Base-by-base conservation (phyloP, 192 early-diverging fungal genomes). In the Physocladia obscura region DNA sequence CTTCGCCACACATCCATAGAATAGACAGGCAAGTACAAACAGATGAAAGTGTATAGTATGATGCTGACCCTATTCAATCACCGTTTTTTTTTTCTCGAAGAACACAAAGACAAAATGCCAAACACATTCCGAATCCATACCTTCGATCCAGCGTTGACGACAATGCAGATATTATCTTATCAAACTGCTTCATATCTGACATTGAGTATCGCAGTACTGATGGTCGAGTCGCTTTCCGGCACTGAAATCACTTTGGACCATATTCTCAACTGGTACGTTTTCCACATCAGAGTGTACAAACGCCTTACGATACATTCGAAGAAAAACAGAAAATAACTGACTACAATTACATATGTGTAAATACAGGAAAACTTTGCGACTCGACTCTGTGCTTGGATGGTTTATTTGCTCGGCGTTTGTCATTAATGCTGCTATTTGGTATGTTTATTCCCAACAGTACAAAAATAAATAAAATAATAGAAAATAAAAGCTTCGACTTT, bases 131-230 rank as follows among this genome's bases (percentile, higher is more conserved):
- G 65, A 4, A 44, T 68, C 51, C 54, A 56, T 34, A 4, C n/a
- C n/a, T 68, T 68, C 47, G 65, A 68, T 52, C 65, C 65, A 2
- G 27, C 37, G 24, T 31, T 38, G 38, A 68, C 65, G 19, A 38
- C 56, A 11, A 30, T 68, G 32, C 65, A 68, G 36, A 68, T 68
- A 4, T 4, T 57, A 21, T 24, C 29, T 35, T 68, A 68, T 37
- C 88, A 91, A 78, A 71, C 79, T 11, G 35, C 80, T n/a, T 84
- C 78, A 64, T 91, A 91, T 65, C 57, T 84, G 5, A 76, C 87
- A 13, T 63, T 81, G 3, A 85, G 83, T 56, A 30, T 86, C 36
- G 34, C 85, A 24, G 68, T 86, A 26, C 57, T 87, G 1, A 49
- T 86, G 26, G 62, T 82, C 6, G 77, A 89, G 49, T 62, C 81